These are phyloP conservation scores for Mycena venus DNA, from an alignment of 768 basidiomycete genomes.

Conservation along the genomic window DNA sequence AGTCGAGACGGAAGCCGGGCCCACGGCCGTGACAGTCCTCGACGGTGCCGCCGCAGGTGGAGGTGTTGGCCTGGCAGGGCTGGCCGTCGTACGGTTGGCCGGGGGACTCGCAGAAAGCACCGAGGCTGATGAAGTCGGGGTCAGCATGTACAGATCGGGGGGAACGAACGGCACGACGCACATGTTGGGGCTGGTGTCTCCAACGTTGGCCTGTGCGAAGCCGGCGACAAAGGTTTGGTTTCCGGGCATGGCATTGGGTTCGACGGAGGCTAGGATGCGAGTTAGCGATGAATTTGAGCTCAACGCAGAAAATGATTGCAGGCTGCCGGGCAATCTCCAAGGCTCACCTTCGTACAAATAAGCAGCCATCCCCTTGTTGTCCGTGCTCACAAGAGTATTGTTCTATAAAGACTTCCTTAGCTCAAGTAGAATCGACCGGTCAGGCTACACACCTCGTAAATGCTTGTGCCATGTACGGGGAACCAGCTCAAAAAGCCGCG, in stretches of 20 bases:
- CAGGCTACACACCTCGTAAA: constrained; percentile 70
- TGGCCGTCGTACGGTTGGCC: constrained; percentile 77
- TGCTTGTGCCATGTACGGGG: constrained; percentile 83
- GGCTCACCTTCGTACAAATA: constrained; percentile 78
- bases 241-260: constrained; percentile 77
- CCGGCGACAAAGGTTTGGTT: constrained; percentile 80
- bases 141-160: not conserved
- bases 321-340: not conserved
- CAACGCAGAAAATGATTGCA: not conserved
- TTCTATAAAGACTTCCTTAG: constrained; percentile 59
- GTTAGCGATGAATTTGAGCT: not conserved
- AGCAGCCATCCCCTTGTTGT: constrained; percentile 92
- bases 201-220: constrained; percentile 86
- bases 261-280: constrained; percentile 62
- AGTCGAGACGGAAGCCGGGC: constrained; percentile 72
- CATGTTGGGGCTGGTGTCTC: constrained; percentile 87
- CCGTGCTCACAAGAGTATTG: constrained; percentile 83
- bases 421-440: no score
- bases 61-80: constrained; percentile 76
- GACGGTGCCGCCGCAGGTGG: constrained; percentile 80
- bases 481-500: constrained; percentile 82
- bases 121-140: constrained; percentile 55
- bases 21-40: constrained; percentile 83
- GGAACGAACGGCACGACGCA: constrained; percentile 51
- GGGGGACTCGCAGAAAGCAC: constrained; percentile 84